Percentiles rank a stretch among this genome's conserved stretches.
phyloP scores from a whole-genome alignment of 2,329 filamentous ascomycete species.

The Catunica adiposa region DNA sequence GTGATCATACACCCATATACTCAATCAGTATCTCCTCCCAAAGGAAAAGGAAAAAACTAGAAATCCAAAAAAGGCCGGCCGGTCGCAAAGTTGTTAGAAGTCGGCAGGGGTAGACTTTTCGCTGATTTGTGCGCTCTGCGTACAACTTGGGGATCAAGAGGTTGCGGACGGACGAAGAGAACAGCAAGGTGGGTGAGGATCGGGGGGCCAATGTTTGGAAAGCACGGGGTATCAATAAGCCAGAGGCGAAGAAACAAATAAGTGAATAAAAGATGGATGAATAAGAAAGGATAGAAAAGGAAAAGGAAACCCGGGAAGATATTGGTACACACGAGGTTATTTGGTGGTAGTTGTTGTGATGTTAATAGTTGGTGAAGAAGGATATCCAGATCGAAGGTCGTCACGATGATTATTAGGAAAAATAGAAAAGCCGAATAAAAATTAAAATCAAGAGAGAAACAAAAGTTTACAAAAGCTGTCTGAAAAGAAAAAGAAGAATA shows the following conservation, averaged over 20 bases:
- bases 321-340: no score
- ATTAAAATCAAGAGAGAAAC: not conserved
- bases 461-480: not conserved
- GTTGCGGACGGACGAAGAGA: not conserved
- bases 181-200: no score
- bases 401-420: not conserved
- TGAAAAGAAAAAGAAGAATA: no score
- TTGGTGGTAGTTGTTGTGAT: no score
- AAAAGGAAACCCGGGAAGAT: not conserved
- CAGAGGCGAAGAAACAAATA: not conserved
- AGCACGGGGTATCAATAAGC: not conserved
- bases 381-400: not conserved
- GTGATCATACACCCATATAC: slow-evolving; percentile 1
- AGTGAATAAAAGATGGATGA: not conserved
- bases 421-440: not conserved
- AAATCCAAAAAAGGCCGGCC: no score
- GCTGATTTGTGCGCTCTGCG: no score
- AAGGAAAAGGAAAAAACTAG: no score
- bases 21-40: no score
- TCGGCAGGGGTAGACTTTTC: not conserved
- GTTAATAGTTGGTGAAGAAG: no score
- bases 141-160: no score
- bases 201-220: not conserved
- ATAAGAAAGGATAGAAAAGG: not conserved
- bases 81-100: not conserved